These are phyloP conservation scores for Cystoisospora suis DNA, from an alignment of 169 alveolate species.

Conservation along the genomic window DNA sequence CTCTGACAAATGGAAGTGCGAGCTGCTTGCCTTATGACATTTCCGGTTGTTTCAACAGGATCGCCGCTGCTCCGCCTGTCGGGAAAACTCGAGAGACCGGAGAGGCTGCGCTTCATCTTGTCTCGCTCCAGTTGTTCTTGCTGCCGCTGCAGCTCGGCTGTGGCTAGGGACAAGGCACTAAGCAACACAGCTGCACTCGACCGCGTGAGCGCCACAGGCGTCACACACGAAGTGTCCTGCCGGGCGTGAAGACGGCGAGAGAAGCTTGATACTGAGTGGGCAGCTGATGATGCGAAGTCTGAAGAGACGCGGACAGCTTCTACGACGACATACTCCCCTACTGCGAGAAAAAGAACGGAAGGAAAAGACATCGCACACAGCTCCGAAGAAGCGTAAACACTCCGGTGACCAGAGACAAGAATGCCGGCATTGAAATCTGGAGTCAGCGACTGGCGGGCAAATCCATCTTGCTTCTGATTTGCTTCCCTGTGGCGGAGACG, in stretches of 20 bases:
- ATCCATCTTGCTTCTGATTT: no score
- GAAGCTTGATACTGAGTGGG: background rate
- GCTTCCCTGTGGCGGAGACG: no score
- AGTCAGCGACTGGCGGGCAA: no score
- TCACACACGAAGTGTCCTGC: background rate
- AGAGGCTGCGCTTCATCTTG: background rate
- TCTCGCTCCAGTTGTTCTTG: background rate
- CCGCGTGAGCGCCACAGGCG: background rate
- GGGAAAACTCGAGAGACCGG: background rate
- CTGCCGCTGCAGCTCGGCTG: background rate
- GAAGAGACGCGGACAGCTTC: background rate
- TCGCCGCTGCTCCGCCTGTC: no score
- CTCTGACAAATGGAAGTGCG: no score
- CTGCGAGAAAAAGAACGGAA: background rate
- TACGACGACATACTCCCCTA: background rate
- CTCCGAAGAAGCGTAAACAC: no score
- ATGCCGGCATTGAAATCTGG: no score
- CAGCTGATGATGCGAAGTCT: background rate
- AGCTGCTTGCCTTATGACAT: no score
- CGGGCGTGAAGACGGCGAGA: background rate
- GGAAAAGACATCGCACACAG: no score
- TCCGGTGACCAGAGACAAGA: no score
- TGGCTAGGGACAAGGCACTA: slow-evolving; percentile 2
- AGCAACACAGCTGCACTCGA: background rate
- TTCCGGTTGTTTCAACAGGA: no score